Conservation (phyloP, 116 monocot species). For the Phalaenopsis hybrid region DNA sequence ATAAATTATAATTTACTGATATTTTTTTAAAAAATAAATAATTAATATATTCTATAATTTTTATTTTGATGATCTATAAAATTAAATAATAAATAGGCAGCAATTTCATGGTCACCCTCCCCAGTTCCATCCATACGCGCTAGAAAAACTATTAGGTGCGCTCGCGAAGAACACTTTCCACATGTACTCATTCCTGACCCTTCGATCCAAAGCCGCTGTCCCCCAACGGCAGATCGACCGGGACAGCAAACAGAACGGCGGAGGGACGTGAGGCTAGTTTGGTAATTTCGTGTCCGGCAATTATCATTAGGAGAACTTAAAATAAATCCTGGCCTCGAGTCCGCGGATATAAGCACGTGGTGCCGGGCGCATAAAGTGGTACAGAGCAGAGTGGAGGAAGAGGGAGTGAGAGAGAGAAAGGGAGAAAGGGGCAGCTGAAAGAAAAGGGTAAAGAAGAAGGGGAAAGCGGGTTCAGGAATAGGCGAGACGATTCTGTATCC, state of each 20-base stretch:
- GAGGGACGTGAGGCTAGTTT: background rate
- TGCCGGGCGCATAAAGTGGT: background rate
- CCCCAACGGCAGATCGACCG: background rate
- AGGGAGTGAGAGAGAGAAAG: background rate
- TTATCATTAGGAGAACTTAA: conserved; percentile 6
- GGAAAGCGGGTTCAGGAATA: background rate
- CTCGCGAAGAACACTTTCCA: no score
- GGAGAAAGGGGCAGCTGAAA: background rate
- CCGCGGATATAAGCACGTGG: background rate
- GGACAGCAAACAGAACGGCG: no score
- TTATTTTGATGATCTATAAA: no score
- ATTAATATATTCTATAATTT: no score
- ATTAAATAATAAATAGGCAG: no score
- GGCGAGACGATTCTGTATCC: background rate
- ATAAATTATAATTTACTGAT: no score
- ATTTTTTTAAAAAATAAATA: no score
- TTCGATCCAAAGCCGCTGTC: background rate
- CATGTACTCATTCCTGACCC: background rate
- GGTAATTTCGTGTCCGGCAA: background rate
- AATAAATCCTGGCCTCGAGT: conserved; percentile 5
- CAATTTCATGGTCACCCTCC: no score
- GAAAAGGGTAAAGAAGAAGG: background rate
- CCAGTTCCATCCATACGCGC: background rate
- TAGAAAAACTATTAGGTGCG: background rate
- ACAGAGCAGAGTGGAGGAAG: background rate